Base-by-base conservation (phyloP, 176 grass and related monocot genomes). In the Hyparrhenia diplandra region DNA sequence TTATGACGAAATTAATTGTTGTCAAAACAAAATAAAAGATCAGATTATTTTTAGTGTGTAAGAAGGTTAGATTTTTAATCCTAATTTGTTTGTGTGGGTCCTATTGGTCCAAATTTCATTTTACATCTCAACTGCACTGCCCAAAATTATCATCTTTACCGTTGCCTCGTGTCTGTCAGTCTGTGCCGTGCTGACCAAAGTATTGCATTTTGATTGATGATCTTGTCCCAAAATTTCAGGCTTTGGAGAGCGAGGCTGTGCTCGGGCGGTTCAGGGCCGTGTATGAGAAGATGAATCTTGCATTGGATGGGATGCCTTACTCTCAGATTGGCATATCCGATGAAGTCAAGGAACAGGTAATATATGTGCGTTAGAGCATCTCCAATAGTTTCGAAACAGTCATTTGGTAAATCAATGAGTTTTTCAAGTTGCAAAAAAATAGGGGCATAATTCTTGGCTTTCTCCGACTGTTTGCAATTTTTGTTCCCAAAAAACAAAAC, bases 261-360 rank as follows among this genome's bases (percentile, higher is more conserved):
- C 62, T 39, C 45, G 87, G 54, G 1, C 82, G 87, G 59, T 94
- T 94, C 25, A 68, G 78, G 4, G 81, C 25, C 2, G 84, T 92
- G 1, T 89, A 92, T 34, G 89, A 92, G 13, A 92, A 83, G 35
- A 73, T 92, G 58, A 87, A 89, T 63, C 64, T 68, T 14, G 89
- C 89, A 20, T 72, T 92, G 54, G 89, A 92, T 60, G 86, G 84
- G 28, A 94, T 94, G 87, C 92, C 92, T 0, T 90, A 87, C 64
- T 80, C 80, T 1, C 69, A 89, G 31, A 71, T 94, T 3, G 84
- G 89, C 21, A 68, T 87, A 42, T 87, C 92, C 0, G 92, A 92
- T 58, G 92, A 94, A 79, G 87, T 89, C 57, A 89, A 92, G 59
- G 92, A 94, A 73, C 92, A 94, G 75, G 91, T 93, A 41, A 70